A percentile compares a stretch with the other conserved stretches of the same genome.
These are phyloP conservation scores for Aquilaria sinensis DNA, from an alignment of 345 rosid genomes.

Conservation along the genomic window DNA sequence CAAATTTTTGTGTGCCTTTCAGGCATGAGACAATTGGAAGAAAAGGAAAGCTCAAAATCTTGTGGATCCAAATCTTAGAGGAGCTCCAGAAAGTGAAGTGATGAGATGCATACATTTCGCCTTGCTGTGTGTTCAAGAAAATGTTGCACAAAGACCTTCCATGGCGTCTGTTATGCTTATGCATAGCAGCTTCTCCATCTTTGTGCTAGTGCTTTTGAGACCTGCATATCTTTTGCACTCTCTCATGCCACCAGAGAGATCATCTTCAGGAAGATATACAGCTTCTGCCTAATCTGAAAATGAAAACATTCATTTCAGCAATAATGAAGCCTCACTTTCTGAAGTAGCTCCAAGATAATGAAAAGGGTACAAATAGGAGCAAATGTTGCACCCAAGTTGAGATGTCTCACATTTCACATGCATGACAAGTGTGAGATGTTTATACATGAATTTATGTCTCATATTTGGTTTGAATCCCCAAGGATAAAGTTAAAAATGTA, in stretches of 20 bases:
- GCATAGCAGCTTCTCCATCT: neutral
- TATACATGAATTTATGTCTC: no score
- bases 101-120: constrained; percentile 21
- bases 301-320: no score
- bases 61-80: constrained; percentile 6
- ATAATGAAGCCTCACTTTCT: no score
- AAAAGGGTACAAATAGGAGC: no score
- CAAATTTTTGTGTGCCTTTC: no score
- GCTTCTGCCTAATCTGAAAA: no score
- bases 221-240: constrained; percentile 9
- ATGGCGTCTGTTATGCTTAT: neutral
- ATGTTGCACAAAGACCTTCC: neutral
- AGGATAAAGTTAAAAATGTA: neutral
- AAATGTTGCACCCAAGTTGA: no score
- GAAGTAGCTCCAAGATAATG: no score
- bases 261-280: neutral
- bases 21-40: constrained; percentile 29
- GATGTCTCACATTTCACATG: no score
- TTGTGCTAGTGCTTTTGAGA: constrained; percentile 10
- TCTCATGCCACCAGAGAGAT: neutral
- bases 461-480: no score
- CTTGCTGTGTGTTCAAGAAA: constrained; percentile 1
- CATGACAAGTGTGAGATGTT: no score
- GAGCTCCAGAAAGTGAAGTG: constrained; percentile 5
- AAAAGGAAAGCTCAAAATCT: neutral